Evolutionary conservation across 495 filamentous ascomycete species (phyloP).

Genomic region (Penicillium paxilli): DNA sequence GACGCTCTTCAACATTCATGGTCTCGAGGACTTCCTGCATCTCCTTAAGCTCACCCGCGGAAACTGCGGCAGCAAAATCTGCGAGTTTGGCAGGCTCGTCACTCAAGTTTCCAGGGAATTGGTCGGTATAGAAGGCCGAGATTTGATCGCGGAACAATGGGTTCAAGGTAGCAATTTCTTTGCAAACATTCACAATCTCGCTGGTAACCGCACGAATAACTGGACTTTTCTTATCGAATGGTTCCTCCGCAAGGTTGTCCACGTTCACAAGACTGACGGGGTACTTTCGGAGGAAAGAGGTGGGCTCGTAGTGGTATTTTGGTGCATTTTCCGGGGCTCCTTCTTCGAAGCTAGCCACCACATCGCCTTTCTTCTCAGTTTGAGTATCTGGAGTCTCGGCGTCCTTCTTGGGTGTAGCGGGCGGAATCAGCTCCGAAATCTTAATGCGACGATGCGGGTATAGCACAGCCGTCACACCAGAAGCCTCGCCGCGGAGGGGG

Average conservation of each 20-base stretch:
- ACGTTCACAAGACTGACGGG: slow-evolving; percentile 91
- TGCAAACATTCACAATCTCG: slow-evolving; percentile 98
- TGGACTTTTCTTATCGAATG: slow-evolving; percentile 82
- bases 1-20: slow-evolving; percentile 83
- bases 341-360: slow-evolving; percentile 98
- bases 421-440: slow-evolving; percentile 76
- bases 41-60: slow-evolving; percentile 84
- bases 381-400: slow-evolving; percentile 56
- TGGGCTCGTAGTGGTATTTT: slow-evolving; percentile 76
- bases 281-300: slow-evolving; percentile 86
- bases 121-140: slow-evolving; percentile 92
- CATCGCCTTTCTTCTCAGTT: slow-evolving; percentile 79
- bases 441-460: slow-evolving; percentile 96
- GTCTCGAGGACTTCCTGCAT: slow-evolving; percentile 91
- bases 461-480: slow-evolving; percentile 82
- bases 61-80: slow-evolving; percentile 95
- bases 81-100: slow-evolving; percentile 93
- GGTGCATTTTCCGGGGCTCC: slow-evolving; percentile 39
- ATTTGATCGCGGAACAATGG: slow-evolving; percentile 97
- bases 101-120: slow-evolving; percentile 90
- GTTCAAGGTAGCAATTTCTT: slow-evolving; percentile 91
- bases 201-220: slow-evolving; percentile 88
- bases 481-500: slow-evolving; percentile 76
- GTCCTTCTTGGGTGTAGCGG: slow-evolving; percentile 45
- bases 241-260: slow-evolving; percentile 86